Base-by-base conservation (phyloP, 805 yeast genomes). In the Yarrowia keelungensis region DNA sequence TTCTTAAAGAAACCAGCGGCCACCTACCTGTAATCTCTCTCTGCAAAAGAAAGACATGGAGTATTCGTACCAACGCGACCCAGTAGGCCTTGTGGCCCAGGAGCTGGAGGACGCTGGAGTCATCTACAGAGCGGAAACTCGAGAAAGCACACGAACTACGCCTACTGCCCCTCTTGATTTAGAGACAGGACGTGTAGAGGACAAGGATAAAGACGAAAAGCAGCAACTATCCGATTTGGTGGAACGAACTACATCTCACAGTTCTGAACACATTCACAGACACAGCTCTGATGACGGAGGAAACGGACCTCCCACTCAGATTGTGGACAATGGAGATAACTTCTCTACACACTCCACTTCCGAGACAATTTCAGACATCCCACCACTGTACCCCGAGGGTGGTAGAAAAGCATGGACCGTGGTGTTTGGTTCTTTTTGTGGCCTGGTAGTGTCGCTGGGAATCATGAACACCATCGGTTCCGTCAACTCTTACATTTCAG, bases 381-480 rank as follows among this genome's bases (percentile, higher is more conserved):
- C 67, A 38, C 67, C 67, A 1, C 39, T 62, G 22, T 65, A 51
- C 38, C 86, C 86, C 4, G 89, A 88, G 56, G 84, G 86, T 2
- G 87, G 89, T 2, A 74, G 73, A 58, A 83, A 83, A 14, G 88
- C 89, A 79, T 79, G 87, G 75, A 80, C 82, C 5, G 86, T 86
- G 0, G 76, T 84, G 3, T 69, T 84, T n/a, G 89, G 89, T 2
- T 82, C 88, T 0, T 85, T 86, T 73, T 76, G 86, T 43, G 90
- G 91, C 3, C 77, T 86, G 70, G 75, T 85, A 8, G 83, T 85
- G 51, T 81, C 85, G 4, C 85, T 89, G 74, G 96, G 96, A 1
- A 71, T 89, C 38, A 81, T 87, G 77, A 89, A 89, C 74, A 78
- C 90, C 0, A 81, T 85, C 12, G 92, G 92, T 68, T 89, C 87